Evolutionary conservation across 345 rosid genomes (phyloP).

Genomic region (Streptanthus diversifolius): DNA sequence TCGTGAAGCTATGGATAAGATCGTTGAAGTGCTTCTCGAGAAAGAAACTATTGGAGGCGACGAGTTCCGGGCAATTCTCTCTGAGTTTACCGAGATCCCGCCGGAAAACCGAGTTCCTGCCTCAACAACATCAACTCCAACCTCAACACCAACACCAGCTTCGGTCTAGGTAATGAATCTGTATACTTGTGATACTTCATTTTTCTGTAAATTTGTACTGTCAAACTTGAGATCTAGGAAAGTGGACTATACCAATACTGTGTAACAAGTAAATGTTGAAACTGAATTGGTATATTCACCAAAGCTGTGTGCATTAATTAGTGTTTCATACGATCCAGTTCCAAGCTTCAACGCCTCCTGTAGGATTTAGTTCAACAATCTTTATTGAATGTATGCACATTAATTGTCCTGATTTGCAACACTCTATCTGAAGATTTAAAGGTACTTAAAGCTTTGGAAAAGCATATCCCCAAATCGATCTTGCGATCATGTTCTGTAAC

Average conservation of each 20-base stretch:
- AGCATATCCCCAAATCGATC: background rate
- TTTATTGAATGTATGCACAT: background rate
- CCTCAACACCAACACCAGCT: slow-evolving; percentile 50
- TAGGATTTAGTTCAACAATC: background rate
- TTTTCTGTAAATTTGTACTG: slow-evolving; percentile 27
- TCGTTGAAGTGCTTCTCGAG: slow-evolving; percentile 90
- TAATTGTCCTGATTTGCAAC: background rate
- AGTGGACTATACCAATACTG: slow-evolving; percentile 13
- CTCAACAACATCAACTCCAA: slow-evolving; percentile 35
- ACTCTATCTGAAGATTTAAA: background rate
- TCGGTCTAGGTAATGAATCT: slow-evolving; percentile 32
- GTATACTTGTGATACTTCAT: slow-evolving; percentile 23
- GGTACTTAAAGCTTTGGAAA: background rate
- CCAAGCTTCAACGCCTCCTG: background rate
- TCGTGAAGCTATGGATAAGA: slow-evolving; percentile 94
- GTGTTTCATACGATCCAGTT: background rate
- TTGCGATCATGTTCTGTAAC: background rate
- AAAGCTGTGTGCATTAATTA: background rate
- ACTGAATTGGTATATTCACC: slow-evolving; percentile 7
- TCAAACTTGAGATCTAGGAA: slow-evolving; percentile 15
- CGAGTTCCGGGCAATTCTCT: slow-evolving; percentile 89
- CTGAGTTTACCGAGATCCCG: slow-evolving; percentile 90
- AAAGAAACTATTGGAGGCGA: slow-evolving; percentile 87
- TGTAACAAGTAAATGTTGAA: slow-evolving; percentile 26
- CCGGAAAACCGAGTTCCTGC: slow-evolving; percentile 64